These are phyloP conservation scores for Amanita pallidorosea DNA, from an alignment of 768 basidiomycete genomes.

Conservation along the genomic window DNA sequence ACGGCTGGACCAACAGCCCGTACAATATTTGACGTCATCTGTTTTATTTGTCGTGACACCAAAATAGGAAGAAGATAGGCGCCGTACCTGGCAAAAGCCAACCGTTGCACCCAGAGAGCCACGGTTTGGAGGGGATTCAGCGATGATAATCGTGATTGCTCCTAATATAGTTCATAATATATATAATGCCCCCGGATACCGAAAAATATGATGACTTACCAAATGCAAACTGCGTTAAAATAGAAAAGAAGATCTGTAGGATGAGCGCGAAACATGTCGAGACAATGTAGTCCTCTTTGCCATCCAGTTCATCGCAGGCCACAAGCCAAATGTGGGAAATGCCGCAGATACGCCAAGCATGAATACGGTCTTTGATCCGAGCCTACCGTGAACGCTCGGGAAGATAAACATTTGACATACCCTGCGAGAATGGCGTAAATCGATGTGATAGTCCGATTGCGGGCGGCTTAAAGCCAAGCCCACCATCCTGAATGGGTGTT, in stretches of 20 bases:
- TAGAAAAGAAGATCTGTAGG: neutral
- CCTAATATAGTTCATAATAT: too few species aligned
- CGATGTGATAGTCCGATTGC: slow-evolving; percentile 45
- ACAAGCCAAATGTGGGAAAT: slow-evolving; percentile 32
- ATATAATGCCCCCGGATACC: neutral
- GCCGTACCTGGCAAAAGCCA: neutral
- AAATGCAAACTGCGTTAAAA: neutral
- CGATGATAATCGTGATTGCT: too few species aligned
- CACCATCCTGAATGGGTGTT: slow-evolving; percentile 50
- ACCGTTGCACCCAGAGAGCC: neutral
- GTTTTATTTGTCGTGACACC: neutral
- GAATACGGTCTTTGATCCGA: slow-evolving; percentile 22
- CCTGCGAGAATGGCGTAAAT: slow-evolving; percentile 43
- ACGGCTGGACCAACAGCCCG: slow-evolving; percentile 44
- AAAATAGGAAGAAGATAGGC: neutral
- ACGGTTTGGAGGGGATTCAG: neutral
- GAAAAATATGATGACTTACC: neutral
- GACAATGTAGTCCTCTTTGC: neutral
- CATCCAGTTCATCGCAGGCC: slow-evolving; percentile 25
- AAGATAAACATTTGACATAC: slow-evolving; percentile 45
- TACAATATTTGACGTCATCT: slow-evolving; percentile 26
- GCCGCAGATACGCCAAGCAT: slow-evolving; percentile 27
- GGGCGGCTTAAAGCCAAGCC: slow-evolving; percentile 43
- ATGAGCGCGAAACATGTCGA: neutral
- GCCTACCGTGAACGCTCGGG: slow-evolving; percentile 35